Base-by-base conservation (phyloP, 192 early-diverging fungal species). In the Coemansia sp. region DNA sequence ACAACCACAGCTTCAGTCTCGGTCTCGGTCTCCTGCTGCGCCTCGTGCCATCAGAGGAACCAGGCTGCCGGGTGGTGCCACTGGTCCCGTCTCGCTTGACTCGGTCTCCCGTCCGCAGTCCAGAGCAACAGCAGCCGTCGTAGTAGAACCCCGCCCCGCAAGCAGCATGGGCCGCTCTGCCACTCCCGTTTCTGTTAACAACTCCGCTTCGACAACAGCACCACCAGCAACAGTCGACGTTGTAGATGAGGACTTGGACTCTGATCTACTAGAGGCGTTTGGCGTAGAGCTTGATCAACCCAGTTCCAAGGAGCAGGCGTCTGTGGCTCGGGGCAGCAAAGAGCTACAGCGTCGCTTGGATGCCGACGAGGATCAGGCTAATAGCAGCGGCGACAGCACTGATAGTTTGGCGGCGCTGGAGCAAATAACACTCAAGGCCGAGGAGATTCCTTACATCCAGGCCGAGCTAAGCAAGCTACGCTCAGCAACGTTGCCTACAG, bases 201-300 rank as follows among this genome's bases (percentile, higher is more conserved):
- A 55, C 11, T 27, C 47, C 47, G 47, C 66, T 12, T 52, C 11
- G 46, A 33, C 46, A 67, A 20, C 47, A 55, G 38, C 34, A 20
- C 2, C 41, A 55, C 62, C 51, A 62, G 22, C 63, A 38, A 41
- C 65, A 20, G 71, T 63, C 43, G 62, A 9, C 13, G 67, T 69
- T 10, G 77, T 57, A 24, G 78, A 47, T 4, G 76, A 70, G 18
- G 65, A 77, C 70, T 71, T 77, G 78, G 66, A 70, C 74, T 60
- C 70, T 71, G 77, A 73, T 63, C 81, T 71, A 66, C 78, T 75
- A 51, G 84, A 79, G 42, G 86, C 65, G 20, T 88, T 84, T 72
- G 83, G 87, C 62, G 78, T 87, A 55, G 78, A 82, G 72, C 72
- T 82, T 47, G 86, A 88, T 70, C 70, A 71, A 59, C 18, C 65